Evolutionary conservation across 768 basidiomycete genomes (phyloP).

Genomic region (Suillus sp.): DNA sequence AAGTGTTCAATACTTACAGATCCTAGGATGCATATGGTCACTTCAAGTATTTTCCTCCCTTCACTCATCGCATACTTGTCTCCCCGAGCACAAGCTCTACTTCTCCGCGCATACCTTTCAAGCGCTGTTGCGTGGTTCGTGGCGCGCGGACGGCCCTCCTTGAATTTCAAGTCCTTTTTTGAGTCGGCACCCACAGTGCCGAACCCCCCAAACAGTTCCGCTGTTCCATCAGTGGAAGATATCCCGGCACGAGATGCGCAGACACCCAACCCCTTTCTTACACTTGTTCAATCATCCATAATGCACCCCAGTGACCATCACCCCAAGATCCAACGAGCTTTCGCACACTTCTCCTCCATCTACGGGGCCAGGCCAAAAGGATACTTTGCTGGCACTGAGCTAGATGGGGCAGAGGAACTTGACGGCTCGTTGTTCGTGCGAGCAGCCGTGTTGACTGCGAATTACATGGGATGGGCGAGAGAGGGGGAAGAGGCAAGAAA

Average conservation of each 20-base stretch:
- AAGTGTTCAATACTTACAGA: neutral
- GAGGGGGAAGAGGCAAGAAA: slow-evolving; percentile 28
- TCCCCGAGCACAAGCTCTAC: slow-evolving; percentile 24
- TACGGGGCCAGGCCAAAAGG: slow-evolving; percentile 32
- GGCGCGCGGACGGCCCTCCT: slow-evolving; percentile 30
- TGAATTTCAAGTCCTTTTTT: slow-evolving; percentile 37
- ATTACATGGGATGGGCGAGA: slow-evolving; percentile 21
- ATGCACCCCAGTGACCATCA: slow-evolving; percentile 39
- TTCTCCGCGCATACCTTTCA: slow-evolving; percentile 34
- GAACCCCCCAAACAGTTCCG: neutral
- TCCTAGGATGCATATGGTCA: slow-evolving; percentile 35
- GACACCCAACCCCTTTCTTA: slow-evolving; percentile 42
- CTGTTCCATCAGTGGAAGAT: neutral
- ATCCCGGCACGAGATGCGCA: slow-evolving; percentile 14
- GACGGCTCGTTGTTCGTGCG: slow-evolving; percentile 42
- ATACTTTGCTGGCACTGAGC: slow-evolving; percentile 31
- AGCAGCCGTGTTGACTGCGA: slow-evolving; percentile 32
- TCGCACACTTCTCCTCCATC: slow-evolving; percentile 35
- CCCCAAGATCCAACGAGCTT: slow-evolving; percentile 35
- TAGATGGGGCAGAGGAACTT: slow-evolving; percentile 34
- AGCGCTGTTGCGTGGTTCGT: slow-evolving; percentile 31
- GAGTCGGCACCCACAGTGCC: neutral
- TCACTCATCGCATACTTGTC: slow-evolving; percentile 24
- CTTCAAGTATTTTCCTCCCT: slow-evolving; percentile 33
- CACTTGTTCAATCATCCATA: slow-evolving; percentile 41